Evolutionary conservation across 495 filamentous ascomycete species (phyloP).

Genomic region (Acidiella bohemica): DNA sequence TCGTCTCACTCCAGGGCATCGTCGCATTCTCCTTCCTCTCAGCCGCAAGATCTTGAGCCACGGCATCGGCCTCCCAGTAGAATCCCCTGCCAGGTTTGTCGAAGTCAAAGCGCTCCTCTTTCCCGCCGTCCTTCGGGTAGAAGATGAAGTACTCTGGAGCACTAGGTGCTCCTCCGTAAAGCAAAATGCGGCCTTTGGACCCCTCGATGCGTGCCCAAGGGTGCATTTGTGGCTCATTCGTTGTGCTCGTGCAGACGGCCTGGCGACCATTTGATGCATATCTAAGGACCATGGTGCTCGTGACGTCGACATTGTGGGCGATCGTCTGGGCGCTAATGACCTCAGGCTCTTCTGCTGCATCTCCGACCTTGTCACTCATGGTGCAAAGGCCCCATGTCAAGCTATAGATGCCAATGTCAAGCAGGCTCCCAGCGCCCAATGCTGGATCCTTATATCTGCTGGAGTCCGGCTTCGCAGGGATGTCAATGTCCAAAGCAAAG

Average conservation of each 20-base stretch:
- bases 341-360: constrained; percentile 12
- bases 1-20: constrained; percentile 17
- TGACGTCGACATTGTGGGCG: constrained; percentile 9
- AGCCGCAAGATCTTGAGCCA: constrained; percentile 15
- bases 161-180: constrained; percentile 4
- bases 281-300: constrained; percentile 7
- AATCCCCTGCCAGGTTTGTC: constrained; percentile 16
- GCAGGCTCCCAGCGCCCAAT: constrained; percentile 19
- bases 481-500: constrained; percentile 19
- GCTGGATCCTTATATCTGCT: constrained; percentile 18
- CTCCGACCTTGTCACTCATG: constrained; percentile 11
- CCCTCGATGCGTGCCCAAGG: constrained; percentile 18
- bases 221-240: neutral
- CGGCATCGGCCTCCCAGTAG: constrained; percentile 20
- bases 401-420: constrained; percentile 21
- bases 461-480: constrained; percentile 9
- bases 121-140: constrained; percentile 8
- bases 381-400: constrained; percentile 15
- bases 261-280: constrained; percentile 10
- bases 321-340: constrained; percentile 17
- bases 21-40: constrained; percentile 16
- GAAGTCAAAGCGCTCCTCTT: constrained; percentile 8
- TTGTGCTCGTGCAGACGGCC: constrained; percentile 17
- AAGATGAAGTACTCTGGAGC: constrained; percentile 5
- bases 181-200: constrained; percentile 11